Base-by-base conservation (phyloP, 1,284 basidiomycete genomes). In the Irpex lacteus region DNA sequence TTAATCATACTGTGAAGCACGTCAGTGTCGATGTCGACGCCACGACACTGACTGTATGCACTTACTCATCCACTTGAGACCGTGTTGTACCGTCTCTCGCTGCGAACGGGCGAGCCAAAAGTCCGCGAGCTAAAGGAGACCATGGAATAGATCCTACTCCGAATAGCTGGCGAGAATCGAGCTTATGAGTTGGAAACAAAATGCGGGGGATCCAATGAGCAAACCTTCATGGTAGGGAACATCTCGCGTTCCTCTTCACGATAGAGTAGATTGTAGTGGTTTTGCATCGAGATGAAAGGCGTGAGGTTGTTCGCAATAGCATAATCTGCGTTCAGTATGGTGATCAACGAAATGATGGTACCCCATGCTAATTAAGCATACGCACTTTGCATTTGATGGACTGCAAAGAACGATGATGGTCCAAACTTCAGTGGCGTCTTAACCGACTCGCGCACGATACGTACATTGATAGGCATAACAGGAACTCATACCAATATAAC, bases 271-370 rank as follows among this genome's bases (percentile, higher is more conserved):
- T 71, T 82, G 69, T 86, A 81, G 61, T 84, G 85, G 71, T 89
- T 88, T 72, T 92, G 89, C 89, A 90, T 90, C 8, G 83, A 85
- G 69, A 88, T 85, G 75, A 89, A 89, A 0, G 84, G 85, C 0
- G 86, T 88, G 36, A 88, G 77, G 13, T 82, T 80, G 73, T 89
- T 82, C 38, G 73, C 57, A 47, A 59, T 63, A 5, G 62, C 62
- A 34, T 63, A 63, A 44, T 63, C 44, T 63, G 32, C 5, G 6
- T 26, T 26, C 26, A 4, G 26, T 4, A 4, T 26, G 26, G 26
- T 26, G 26, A 26, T 26, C 26, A 26, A 26, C 26, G 26, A 26
- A 4, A 26, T 26, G 26, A 26, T 26, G 26, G 26, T 26, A 26
- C 26, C 2, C 26, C 26, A 26, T 26, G 26, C 26, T 26, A 4